Base-by-base conservation (phyloP, 2,329 filamentous ascomycete genomes). In the Aspergillus fumigatiaffinis region DNA sequence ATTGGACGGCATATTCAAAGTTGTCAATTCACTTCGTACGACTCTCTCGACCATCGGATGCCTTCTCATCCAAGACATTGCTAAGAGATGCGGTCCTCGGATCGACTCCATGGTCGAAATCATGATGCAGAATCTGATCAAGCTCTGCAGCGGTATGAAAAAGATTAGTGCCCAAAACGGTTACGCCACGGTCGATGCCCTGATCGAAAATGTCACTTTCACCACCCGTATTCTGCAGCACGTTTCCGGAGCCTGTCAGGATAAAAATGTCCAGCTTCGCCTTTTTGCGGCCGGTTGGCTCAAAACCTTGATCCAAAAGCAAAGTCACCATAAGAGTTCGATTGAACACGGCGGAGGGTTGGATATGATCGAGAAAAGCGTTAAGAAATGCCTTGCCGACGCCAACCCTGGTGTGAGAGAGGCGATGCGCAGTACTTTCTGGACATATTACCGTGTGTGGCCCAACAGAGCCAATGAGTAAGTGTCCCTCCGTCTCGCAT, bases 101-200 rank as follows among this genome's bases (percentile, higher is more conserved):
- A 86, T 97, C 67, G 93, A 97, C 68, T 84, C 88, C 10, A 90
- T 96, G 86, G 88, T 94, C 7, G 93, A 97, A 75, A 85, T 97
- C 52, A 81, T 97, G 23, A 85, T 97, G 76, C 92, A 96, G 69
- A 88, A 86, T 28, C 85, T 97, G 66, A 86, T 97, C 77, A 97
- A 96, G 75, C 84, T 97, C 61, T 92, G 89, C 63, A 91, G 87
- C 9, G 87, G 87, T 25, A 95, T 93, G 50, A 99, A 99, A 76
- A 96, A 95, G 73, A 96, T 99, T 64, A 87, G 85, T 56, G 91
- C 91, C 0, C 88, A 96, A 68, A 87, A 89, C 62, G 93, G 90
- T 53, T 92, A 95, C 68, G 73, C 79, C 17, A 91, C 90, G 0
- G 87, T 96, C n/a, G 88, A 94, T 63, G 85, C 82, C 21, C 87